Evolutionary conservation across 2,329 filamentous ascomycete genomes (phyloP).

Genomic region (Arthrobotrys sinensis): DNA sequence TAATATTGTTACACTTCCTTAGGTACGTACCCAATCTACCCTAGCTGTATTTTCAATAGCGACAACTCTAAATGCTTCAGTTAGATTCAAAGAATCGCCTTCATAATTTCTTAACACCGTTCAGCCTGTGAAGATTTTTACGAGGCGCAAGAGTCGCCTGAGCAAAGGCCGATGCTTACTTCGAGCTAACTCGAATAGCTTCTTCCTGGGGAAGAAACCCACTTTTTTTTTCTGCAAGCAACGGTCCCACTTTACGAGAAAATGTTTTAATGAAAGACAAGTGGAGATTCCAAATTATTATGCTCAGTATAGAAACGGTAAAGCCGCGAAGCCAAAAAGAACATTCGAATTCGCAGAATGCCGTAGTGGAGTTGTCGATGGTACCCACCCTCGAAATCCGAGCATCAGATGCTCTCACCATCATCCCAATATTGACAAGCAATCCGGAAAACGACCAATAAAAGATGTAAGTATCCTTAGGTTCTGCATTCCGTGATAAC

Average conservation of each 20-base stretch:
- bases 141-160: conserved; percentile 15
- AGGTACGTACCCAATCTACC: not conserved
- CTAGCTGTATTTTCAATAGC: conserved; percentile 14
- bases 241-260: conserved; percentile 35
- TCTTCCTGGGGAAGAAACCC: not conserved
- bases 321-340: conserved; percentile 34
- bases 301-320: conserved; percentile 33
- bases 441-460: conserved; percentile 15
- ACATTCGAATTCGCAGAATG: conserved; percentile 31
- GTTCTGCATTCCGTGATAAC: conserved; percentile 32
- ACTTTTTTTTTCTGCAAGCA: conserved; percentile 15
- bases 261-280: conserved; percentile 21
- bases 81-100: not conserved
- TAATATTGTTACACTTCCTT: conserved; percentile 6
- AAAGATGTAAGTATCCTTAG: conserved; percentile 7
- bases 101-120: conserved; percentile 20
- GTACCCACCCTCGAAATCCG: conserved; percentile 37
- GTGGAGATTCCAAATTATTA: conserved; percentile 47
- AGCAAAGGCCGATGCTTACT: conserved; percentile 8
- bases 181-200: conserved; percentile 18
- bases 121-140: conserved; percentile 1
- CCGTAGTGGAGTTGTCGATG: conserved; percentile 9
- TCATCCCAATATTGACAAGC: conserved; percentile 20
- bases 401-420: conserved; percentile 28
- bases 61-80: conserved; percentile 14